A percentile compares a stretch with the other conserved stretches of the same genome.
Conservation (phyloP, 192 early-diverging fungal species). For the Gryganskiella cystojenkinii region DNA sequence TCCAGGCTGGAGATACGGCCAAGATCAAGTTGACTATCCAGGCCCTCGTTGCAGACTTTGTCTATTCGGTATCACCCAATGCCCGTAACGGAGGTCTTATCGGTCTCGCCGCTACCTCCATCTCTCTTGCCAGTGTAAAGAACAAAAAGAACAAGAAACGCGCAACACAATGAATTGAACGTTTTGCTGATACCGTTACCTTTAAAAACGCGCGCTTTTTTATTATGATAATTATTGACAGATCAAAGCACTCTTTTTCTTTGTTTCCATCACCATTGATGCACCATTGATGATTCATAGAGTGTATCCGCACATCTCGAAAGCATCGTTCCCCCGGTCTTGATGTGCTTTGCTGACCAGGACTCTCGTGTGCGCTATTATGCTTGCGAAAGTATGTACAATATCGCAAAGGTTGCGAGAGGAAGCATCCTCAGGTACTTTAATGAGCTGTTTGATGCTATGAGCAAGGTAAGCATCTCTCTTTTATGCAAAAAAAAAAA, state of each 20-base stretch:
- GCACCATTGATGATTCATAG: no score
- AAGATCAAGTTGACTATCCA: constrained; percentile 79
- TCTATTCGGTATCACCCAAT: constrained; percentile 86
- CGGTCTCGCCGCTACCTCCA: constrained; percentile 87
- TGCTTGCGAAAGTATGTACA: constrained; percentile 98
- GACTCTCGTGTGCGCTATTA: constrained; percentile 97
- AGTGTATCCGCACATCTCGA: constrained; percentile 73
- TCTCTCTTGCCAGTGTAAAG: constrained; percentile 82
- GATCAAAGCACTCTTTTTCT: constrained; percentile 8
- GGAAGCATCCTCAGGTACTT: constrained; percentile 91
- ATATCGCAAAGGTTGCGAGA: constrained; percentile 95
- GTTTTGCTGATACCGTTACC: no score
- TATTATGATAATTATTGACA: neutral
- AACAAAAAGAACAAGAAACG: no score
- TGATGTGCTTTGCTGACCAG: constrained; percentile 91
- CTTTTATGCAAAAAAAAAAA: no score
- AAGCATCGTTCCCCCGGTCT: constrained; percentile 92
- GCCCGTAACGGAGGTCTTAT: constrained; percentile 95
- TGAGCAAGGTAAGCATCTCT: constrained; percentile 78
- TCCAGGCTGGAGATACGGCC: constrained; percentile 61
- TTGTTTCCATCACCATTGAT: no score
- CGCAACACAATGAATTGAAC: no score
- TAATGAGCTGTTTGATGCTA: constrained; percentile 97
- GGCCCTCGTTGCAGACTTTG: constrained; percentile 87
- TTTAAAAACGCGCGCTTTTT: no score